These are phyloP conservation scores for Neopestalotiopsis sp. DNA, from an alignment of 2,329 filamentous ascomycete species.

Conservation along the genomic window DNA sequence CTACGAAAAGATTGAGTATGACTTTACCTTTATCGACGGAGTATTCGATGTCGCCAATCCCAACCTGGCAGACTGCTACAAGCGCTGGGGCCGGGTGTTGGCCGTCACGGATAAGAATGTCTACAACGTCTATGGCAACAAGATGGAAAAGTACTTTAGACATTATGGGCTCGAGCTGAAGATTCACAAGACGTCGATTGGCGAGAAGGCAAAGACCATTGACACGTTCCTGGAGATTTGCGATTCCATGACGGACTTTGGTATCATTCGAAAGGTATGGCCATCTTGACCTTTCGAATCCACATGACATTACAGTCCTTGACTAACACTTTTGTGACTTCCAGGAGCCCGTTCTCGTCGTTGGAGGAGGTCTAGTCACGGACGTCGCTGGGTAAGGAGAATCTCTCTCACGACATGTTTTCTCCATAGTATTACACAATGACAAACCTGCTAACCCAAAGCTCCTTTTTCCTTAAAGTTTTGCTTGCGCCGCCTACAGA, in stretches of 20 bases:
- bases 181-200: conserved; percentile 75
- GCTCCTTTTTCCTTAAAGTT: conserved; percentile 44
- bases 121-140: conserved; percentile 68
- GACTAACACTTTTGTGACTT: conserved; percentile 27
- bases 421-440: background rate
- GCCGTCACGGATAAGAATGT: conserved; percentile 76
- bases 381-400: conserved; percentile 71
- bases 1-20: conserved; percentile 78
- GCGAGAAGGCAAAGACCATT: conserved; percentile 77
- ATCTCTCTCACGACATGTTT: conserved; percentile 11
- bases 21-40: conserved; percentile 74
- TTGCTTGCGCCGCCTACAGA: conserved; percentile 74
- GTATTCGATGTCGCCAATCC: conserved; percentile 66
- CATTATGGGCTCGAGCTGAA: conserved; percentile 66
- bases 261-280: conserved; percentile 61
- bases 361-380: conserved; percentile 73
- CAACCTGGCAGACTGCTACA: conserved; percentile 69
- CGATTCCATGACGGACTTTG: conserved; percentile 76
- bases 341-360: conserved; percentile 66
- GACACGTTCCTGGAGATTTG: conserved; percentile 72
- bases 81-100: conserved; percentile 67
- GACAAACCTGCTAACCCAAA: no score
- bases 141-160: conserved; percentile 71
- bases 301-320: background rate
- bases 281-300: background rate